Base-by-base conservation (phyloP, 2,329 filamentous ascomycete species). In the Calonectria multiphialidica region DNA sequence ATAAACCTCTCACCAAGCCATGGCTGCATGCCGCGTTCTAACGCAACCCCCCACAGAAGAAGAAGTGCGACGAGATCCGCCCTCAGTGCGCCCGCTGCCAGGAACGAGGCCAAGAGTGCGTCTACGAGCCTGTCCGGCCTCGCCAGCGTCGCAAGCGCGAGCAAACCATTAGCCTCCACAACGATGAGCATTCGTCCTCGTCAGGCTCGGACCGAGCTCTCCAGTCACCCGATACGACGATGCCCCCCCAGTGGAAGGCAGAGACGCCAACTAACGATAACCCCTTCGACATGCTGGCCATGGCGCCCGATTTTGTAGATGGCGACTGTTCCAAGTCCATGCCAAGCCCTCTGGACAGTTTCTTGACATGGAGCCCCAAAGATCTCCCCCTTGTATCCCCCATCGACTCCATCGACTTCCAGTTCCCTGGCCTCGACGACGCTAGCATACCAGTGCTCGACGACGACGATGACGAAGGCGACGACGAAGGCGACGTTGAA, bases 11-110 rank as follows among this genome's bases (percentile, higher is more conserved):
- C 44, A 47, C 42, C n/a, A 2, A 35, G 12, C n/a, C 18, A 3
- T 18, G 21, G 16, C 4, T 37, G 7, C 18, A 13, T 13, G n/a
- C 21, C 21, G 13, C 18, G 25, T 42, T 28, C 69, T 71, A 71
- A 71, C 64, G 23, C 30, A 12, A 12, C 33, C 35, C 70, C 72
- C 44, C 15, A 8, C 57, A 90, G 88, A 90, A 90, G 80, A 90
- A 90, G 79, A 90, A 90, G 81, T 90, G 88, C 74, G 87, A 90
- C 76, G 88, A 90, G 78, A 81, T 79, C 37, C 85, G 87, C 4
- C 88, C 88, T 0, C 82, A 83, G 53, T 90, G 88, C 76, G 82
- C 85, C 21, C 87, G 88, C 37, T 90, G 88, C 77, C 75, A 81
- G 37, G 88, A 90, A 77, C 84, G 86, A 45, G 83, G 83, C 57